Percentiles rank a stretch among this genome's conserved stretches.
Conservation (phyloP, 2,329 filamentous ascomycete genomes). For the Sodiomyces alkalinus region DNA sequence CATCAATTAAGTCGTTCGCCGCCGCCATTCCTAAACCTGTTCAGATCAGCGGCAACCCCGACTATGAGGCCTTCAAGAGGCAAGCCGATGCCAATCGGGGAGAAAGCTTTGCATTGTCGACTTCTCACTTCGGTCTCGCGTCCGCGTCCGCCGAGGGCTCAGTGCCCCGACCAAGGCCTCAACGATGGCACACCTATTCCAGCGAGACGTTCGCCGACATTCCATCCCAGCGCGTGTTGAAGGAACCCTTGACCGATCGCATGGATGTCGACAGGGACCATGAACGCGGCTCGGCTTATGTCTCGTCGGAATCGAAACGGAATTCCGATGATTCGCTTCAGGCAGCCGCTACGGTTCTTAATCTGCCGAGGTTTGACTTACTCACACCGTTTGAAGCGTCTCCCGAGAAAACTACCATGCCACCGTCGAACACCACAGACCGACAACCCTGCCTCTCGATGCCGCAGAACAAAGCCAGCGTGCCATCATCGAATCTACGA, state of each 20-base stretch:
- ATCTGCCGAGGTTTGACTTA: slow-evolving; percentile 27
- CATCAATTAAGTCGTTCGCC: slow-evolving; percentile 54
- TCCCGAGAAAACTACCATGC: slow-evolving; percentile 16
- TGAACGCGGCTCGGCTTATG: slow-evolving; percentile 36
- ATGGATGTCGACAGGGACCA: slow-evolving; percentile 32
- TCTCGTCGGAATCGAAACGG: slow-evolving; percentile 37
- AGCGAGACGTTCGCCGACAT: slow-evolving; percentile 24
- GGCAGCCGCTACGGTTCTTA: slow-evolving; percentile 28
- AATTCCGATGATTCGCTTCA: no score
- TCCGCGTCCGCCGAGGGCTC: slow-evolving; percentile 14
- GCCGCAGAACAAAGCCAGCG: slow-evolving; percentile 28
- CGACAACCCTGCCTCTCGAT: slow-evolving; percentile 40
- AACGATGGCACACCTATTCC: slow-evolving; percentile 32
- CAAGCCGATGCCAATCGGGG: slow-evolving; percentile 52
- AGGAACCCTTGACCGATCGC: slow-evolving; percentile 8
- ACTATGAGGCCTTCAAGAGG: slow-evolving; percentile 66
- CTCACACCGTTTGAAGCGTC: no score
- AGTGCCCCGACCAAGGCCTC: slow-evolving; percentile 27
- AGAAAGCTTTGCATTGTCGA: slow-evolving; percentile 31
- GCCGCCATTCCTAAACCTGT: slow-evolving; percentile 54
- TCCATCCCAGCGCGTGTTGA: slow-evolving; percentile 1
- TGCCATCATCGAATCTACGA: no score
- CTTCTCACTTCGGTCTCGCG: slow-evolving; percentile 27
- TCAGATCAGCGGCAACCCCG: slow-evolving; percentile 59
- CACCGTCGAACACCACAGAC: slow-evolving; percentile 30